phyloP scores from a whole-genome alignment of 305 asterid genomes.

The Andrographis paniculata region DNA sequence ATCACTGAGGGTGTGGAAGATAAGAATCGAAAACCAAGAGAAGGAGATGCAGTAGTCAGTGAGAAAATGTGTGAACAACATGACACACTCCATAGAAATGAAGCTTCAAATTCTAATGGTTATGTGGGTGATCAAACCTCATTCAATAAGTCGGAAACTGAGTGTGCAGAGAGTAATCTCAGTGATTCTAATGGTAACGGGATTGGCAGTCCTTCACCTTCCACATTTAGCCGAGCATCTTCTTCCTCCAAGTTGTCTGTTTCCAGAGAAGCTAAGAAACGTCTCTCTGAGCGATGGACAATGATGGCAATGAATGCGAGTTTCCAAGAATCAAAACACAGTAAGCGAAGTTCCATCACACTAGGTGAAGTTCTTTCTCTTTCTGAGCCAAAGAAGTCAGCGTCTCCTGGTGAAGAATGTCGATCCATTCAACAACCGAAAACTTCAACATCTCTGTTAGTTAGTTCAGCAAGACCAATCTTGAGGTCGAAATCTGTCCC shows the following conservation, averaged over 20 bases:
- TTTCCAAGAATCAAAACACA: slow-evolving; percentile 24
- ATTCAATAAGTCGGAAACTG: slow-evolving; percentile 37
- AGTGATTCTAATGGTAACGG: slow-evolving; percentile 61
- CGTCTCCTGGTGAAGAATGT: slow-evolving; percentile 15
- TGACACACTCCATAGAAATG: slow-evolving; percentile 36
- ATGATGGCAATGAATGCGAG: slow-evolving; percentile 52
- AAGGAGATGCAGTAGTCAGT: slow-evolving; percentile 49
- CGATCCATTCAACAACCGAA: slow-evolving; percentile 14
- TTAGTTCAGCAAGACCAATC: slow-evolving; percentile 16
- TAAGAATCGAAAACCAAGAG: slow-evolving; percentile 52
- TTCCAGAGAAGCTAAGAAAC: slow-evolving; percentile 74
- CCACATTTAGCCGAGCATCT: slow-evolving; percentile 57
- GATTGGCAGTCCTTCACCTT: slow-evolving; percentile 46
- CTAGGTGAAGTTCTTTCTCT: slow-evolving; percentile 47
- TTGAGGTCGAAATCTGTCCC: slow-evolving; percentile 73
- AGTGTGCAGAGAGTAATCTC: slow-evolving; percentile 39
- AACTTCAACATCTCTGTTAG: slow-evolving; percentile 15
- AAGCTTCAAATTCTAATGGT: slow-evolving; percentile 54
- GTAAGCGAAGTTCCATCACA: slow-evolving; percentile 27
- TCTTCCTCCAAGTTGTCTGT: slow-evolving; percentile 57
- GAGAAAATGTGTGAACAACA: slow-evolving; percentile 37
- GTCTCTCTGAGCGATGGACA: slow-evolving; percentile 79
- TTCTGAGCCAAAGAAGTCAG: slow-evolving; percentile 26
- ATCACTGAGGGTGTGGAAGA: slow-evolving; percentile 33
- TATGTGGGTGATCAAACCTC: slow-evolving; percentile 69